Conservation (phyloP, 805 yeast genomes). For the Sugiyamaella mastotermitis region DNA sequence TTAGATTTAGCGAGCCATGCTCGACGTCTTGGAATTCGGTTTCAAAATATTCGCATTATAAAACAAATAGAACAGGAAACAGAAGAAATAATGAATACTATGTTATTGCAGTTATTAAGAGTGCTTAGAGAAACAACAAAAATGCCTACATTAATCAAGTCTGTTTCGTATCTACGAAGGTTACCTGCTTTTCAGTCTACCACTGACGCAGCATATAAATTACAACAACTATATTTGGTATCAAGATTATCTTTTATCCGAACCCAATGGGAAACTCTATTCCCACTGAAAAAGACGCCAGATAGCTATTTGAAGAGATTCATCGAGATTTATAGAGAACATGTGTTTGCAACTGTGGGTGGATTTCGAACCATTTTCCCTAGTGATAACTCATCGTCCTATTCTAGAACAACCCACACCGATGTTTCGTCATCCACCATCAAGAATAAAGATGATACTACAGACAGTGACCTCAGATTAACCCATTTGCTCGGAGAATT, state of each 20-base stretch:
- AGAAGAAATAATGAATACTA: conserved; percentile 40
- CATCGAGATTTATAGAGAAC: conserved; percentile 81
- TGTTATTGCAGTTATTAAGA: conserved; percentile 67
- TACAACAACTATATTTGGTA: conserved; percentile 56
- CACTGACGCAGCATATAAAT: conserved; percentile 23
- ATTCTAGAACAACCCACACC: not conserved
- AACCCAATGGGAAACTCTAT: conserved; percentile 51
- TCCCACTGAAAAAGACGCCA: conserved; percentile 50
- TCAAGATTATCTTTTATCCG: conserved; percentile 65
- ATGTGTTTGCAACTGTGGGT: conserved; percentile 65
- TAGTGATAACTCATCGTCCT: conserved; percentile 7
- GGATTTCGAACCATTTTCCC: conserved; percentile 61
- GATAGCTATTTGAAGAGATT: conserved; percentile 68
- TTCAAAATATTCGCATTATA: conserved; percentile 53
- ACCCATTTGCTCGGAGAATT: conserved; percentile 24
- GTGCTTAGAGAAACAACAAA: conserved; percentile 69
- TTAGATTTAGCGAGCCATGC: conserved; percentile 75
- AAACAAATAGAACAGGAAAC: conserved; percentile 50
- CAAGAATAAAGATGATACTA: not conserved
- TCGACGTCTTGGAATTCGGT: conserved; percentile 61
- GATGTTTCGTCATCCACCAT: conserved; percentile 7
- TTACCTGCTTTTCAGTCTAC: conserved; percentile 34
- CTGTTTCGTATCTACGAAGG: conserved; percentile 67
- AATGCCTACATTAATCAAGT: conserved; percentile 72
- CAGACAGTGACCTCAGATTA: conserved; percentile 1